A percentile compares a stretch with the other conserved stretches of the same genome.
These are phyloP conservation scores for Dipteronia sinensis DNA, from an alignment of 345 rosid genomes.

Conservation along the genomic window DNA sequence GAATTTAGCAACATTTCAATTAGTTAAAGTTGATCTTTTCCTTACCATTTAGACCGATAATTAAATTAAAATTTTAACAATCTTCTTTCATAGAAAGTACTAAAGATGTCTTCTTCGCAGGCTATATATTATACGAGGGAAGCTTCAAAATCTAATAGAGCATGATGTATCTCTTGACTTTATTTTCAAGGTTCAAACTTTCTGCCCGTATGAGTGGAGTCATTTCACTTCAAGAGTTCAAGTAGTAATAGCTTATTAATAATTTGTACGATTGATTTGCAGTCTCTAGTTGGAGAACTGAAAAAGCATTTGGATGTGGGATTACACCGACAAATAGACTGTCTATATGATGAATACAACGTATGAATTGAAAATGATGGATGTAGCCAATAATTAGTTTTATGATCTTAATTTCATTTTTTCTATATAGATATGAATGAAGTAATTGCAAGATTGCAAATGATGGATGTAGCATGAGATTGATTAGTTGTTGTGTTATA, in stretches of 20 bases:
- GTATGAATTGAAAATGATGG: slow-evolving; percentile 23
- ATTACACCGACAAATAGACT: slow-evolving; percentile 35
- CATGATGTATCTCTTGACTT: slow-evolving; percentile 54
- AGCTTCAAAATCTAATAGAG: slow-evolving; percentile 57
- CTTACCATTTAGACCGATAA: not conserved
- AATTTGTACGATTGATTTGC: slow-evolving; percentile 1
- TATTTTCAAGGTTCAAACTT: slow-evolving; percentile 38
- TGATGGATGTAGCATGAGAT: not conserved
- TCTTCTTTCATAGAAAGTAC: not conserved
- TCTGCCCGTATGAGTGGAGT: not conserved
- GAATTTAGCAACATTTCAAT: not conserved
- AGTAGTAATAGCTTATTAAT: not conserved
- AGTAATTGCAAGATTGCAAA: not conserved
- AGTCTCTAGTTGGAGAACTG: slow-evolving; percentile 51
- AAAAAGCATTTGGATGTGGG: slow-evolving; percentile 43
- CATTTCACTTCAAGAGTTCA: not conserved
- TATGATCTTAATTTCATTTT: not conserved
- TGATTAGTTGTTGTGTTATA: not conserved
- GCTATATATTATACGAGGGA: slow-evolving; percentile 54
- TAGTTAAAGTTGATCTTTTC: not conserved
- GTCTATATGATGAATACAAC: slow-evolving; percentile 42
- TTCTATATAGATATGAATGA: not conserved
- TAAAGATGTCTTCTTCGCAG: slow-evolving; percentile 25
- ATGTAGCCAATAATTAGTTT: not conserved
- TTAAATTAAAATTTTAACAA: not conserved